Percentiles rank a stretch among this genome's conserved stretches.
These are phyloP conservation scores for Aspergillus persii DNA, from an alignment of 2,329 filamentous ascomycete species.

Conservation along the genomic window DNA sequence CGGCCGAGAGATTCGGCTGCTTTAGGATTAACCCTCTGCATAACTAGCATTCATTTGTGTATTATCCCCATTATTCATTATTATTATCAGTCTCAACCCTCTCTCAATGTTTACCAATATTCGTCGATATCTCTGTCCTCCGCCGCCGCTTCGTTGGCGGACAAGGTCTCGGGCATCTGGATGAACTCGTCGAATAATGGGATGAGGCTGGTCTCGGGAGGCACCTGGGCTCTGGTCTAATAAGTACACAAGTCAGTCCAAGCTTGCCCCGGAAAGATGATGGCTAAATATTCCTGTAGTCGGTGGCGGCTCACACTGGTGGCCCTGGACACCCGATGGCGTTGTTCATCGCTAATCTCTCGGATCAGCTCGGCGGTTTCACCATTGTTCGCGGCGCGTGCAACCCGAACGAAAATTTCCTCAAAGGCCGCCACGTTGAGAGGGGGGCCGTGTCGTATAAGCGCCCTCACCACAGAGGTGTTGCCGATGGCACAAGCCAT, in stretches of 20 bases:
- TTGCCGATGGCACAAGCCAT: conserved; percentile 10
- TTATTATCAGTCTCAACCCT: not conserved
- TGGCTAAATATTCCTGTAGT: not conserved
- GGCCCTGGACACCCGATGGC: not conserved
- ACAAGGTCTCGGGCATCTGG: not conserved
- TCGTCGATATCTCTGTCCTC: not conserved
- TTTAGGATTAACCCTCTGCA: not conserved
- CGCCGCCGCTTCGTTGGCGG: not conserved
- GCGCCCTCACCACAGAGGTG: conserved; percentile 3
- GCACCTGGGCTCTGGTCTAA: not conserved
- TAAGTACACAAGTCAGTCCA: not conserved
- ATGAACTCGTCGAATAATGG: not conserved
- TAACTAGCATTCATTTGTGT: not conserved
- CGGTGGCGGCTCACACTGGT: not conserved
- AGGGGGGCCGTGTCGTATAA: conserved; percentile 30
- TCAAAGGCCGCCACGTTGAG: conserved; percentile 22
- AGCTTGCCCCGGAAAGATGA: not conserved
- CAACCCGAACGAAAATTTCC: conserved; percentile 19
- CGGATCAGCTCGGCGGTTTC: conserved; percentile 32
- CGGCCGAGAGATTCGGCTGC: too few relatives aligned
- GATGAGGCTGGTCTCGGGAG: not conserved
- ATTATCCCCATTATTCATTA: not conserved
- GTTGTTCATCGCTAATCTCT: conserved; percentile 23
- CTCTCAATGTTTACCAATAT: not conserved
- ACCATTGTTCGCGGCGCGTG: conserved; percentile 24